Conservation (phyloP, 768 basidiomycete species). For the Nidularia sp. region DNA sequence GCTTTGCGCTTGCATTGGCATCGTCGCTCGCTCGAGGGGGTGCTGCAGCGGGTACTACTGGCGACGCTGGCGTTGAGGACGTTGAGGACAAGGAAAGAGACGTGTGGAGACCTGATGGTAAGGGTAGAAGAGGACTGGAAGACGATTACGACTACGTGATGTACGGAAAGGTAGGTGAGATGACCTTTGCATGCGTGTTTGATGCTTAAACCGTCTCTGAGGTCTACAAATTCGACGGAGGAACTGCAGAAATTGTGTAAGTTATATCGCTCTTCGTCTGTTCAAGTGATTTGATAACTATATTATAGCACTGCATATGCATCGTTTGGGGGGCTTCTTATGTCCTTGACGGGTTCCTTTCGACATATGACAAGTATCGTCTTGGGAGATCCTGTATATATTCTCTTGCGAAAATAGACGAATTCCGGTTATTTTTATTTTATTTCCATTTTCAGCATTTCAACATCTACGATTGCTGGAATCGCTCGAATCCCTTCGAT, state of each 20-base stretch:
- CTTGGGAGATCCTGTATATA: conserved; percentile 88
- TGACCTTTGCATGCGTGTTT: not conserved
- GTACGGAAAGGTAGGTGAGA: conserved; percentile 85
- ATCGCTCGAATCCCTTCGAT: too few species aligned
- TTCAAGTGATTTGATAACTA: conserved; percentile 1
- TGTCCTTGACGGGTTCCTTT: conserved; percentile 91
- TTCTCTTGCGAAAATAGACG: conserved; percentile 74
- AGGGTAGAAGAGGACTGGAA: conserved; percentile 76
- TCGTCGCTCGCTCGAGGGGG: conserved; percentile 68
- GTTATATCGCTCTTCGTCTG: conserved; percentile 18
- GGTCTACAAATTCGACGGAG: conserved; percentile 97
- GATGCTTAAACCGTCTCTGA: conserved; percentile 21
- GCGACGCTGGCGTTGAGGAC: conserved; percentile 49
- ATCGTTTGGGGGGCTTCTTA: conserved; percentile 92
- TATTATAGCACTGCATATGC: conserved; percentile 82
- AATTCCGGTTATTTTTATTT: not conserved
- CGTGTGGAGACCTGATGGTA: conserved; percentile 84
- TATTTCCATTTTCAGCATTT: too few species aligned
- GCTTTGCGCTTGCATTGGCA: conserved; percentile 83
- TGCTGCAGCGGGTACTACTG: conserved; percentile 32
- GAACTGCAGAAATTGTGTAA: conserved; percentile 80
- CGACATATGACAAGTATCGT: conserved; percentile 91
- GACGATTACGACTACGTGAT: conserved; percentile 99
- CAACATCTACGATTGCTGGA: too few species aligned
- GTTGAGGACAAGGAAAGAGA: conserved; percentile 70